A percentile compares a stretch with the other conserved stretches of the same genome.
Evolutionary conservation across 306 rosid species (phyloP).

Genomic region (Sechiopsis laciniata): DNA sequence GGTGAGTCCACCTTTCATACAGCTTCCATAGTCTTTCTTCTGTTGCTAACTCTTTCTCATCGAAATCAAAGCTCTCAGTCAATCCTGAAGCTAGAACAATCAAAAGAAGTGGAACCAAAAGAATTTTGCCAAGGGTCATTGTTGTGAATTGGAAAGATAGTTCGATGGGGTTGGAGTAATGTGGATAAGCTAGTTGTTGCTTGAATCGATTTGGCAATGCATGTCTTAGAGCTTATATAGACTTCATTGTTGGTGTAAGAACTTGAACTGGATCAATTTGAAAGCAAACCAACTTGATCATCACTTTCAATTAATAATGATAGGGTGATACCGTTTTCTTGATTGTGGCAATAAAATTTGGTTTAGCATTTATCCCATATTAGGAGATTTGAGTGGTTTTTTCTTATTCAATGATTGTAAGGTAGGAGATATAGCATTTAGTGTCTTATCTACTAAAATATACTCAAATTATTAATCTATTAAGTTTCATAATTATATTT

Average conservation of each 20-base stretch:
- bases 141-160: background rate
- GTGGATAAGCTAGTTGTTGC: background rate
- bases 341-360: background rate
- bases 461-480: too few relatives aligned
- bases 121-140: slow-evolving; percentile 20
- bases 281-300: slow-evolving; percentile 4
- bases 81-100: slow-evolving; percentile 28
- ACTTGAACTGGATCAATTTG: background rate
- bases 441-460: too few relatives aligned
- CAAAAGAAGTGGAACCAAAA: slow-evolving; percentile 25
- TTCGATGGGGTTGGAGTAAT: background rate
- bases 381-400: too few relatives aligned
- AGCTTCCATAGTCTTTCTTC: slow-evolving; percentile 37
- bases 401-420: too few relatives aligned
- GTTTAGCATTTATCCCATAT: too few relatives aligned
- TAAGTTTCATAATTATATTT: too few relatives aligned
- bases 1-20: slow-evolving; percentile 47
- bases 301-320: background rate
- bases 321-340: slow-evolving; percentile 6
- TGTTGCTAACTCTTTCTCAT: slow-evolving; percentile 38
- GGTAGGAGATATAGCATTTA: too few relatives aligned
- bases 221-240: slow-evolving; percentile 15
- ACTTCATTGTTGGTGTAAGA: background rate
- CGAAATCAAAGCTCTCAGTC: slow-evolving; percentile 35
- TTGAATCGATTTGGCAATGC: background rate